These are phyloP conservation scores for Pichia sp. DNA, from an alignment of 1,139 yeast species.

Conservation along the genomic window DNA sequence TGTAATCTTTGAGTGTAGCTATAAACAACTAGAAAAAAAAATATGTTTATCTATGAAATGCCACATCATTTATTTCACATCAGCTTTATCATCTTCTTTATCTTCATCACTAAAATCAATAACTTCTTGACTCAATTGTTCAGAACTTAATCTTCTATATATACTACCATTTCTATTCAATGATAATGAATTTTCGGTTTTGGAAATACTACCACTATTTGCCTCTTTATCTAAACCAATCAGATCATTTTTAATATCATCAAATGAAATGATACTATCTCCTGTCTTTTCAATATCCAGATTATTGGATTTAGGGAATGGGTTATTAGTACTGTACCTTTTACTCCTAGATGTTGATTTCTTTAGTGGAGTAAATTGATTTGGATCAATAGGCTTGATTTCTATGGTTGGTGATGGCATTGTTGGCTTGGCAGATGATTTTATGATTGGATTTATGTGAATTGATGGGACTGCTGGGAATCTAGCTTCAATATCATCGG, in stretches of 20 bases:
- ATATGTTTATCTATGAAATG: background rate
- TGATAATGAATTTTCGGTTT: background rate
- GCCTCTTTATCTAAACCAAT: slow-evolving; percentile 2
- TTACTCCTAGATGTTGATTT: background rate
- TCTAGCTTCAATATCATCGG: slow-evolving; percentile 19
- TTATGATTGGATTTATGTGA: background rate
- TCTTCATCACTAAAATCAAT: slow-evolving; percentile 21
- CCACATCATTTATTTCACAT: background rate
- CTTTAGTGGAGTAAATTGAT: background rate
- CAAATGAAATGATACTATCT: slow-evolving; percentile 14
- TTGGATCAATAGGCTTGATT: background rate
- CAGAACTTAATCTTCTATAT: slow-evolving; percentile 14
- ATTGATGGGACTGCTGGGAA: slow-evolving; percentile 20
- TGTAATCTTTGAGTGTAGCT: background rate
- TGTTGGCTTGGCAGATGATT: background rate
- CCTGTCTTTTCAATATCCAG: slow-evolving; percentile 14
- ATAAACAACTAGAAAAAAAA: background rate
- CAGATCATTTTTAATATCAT: slow-evolving; percentile 13
- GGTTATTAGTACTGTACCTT: slow-evolving; percentile 24
- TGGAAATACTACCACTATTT: background rate
- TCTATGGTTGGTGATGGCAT: background rate
- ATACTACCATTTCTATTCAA: slow-evolving; percentile 1
- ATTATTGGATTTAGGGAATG: slow-evolving; percentile 19
- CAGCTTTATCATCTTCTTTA: slow-evolving; percentile 11
- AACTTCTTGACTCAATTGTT: slow-evolving; percentile 20